Evolutionary conservation across 306 rosid genomes (phyloP), one percentile per base, ranked within the genome.

Genomic region (Cucumis melo): DNA sequence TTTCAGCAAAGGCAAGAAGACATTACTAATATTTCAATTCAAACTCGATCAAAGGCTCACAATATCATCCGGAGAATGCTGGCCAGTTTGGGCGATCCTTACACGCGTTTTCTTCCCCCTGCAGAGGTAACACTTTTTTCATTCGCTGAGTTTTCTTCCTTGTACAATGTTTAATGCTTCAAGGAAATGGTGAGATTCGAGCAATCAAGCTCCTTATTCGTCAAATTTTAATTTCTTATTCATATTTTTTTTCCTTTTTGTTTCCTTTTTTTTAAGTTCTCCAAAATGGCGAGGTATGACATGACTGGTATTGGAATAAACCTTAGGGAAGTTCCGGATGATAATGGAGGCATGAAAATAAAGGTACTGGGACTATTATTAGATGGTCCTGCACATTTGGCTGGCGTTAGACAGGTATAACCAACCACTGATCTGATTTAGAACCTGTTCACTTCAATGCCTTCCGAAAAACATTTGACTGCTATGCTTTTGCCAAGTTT

Each of bases 271-370:
- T 84, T 74, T 80, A 87, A 94, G 98, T 94, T 94, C 91, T 90
- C 97, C 89, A 94, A 90, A 91, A 94, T 94, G 98, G 97, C 95
- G 73, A 91, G 93, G 93, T 94, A 90, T 89, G 98, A 94, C 88
- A 83, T 94, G 95, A 91, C 91, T 82, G 98, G 96, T 85, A 85
- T 94, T 87, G 98, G 98, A 84, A 84, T 91, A 85, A 94, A 91
- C 94, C 90, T 94, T 76, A 90, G 87, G 92, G 97, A 94, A 87
- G 89, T 89, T 82, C 89, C 87, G 5, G 89, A 84, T 82, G 96
- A 89, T 58, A 82, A 83, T 86, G 98, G 95, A 75, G 87, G 72
- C 56, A 78, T 74, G 59, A 90, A 81, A 82, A 56, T 94, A 85
- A 90, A 84, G 87, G 95, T 94, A 19, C 78, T 84, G 60, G 97